These are phyloP conservation scores for Diaporthe sp. DNA, from an alignment of 2,329 filamentous ascomycete species.

Conservation along the genomic window DNA sequence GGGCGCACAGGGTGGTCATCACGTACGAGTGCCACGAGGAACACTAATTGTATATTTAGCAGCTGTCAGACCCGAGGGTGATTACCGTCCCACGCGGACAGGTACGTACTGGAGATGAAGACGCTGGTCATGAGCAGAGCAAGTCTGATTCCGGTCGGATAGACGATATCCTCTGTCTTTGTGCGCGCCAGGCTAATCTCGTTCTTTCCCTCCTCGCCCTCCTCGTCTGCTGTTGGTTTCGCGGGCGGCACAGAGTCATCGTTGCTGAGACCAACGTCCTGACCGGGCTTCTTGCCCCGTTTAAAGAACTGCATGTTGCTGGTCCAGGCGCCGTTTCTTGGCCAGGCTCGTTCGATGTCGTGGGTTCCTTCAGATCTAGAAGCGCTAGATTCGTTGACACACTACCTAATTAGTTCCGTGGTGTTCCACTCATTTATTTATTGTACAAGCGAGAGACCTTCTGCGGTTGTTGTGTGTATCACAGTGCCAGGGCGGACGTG, in stretches of 20 bases:
- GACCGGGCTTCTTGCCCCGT: slow-evolving; percentile 36
- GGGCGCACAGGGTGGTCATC: too few species aligned
- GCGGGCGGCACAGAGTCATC: slow-evolving; percentile 18
- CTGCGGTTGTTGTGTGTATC: not conserved
- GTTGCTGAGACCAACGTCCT: slow-evolving; percentile 11
- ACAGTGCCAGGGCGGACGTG: not conserved
- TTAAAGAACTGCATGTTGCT: slow-evolving; percentile 37
- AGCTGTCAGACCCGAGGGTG: not conserved
- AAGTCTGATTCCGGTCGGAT: slow-evolving; percentile 51
- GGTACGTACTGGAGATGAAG: slow-evolving; percentile 47
- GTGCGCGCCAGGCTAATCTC: slow-evolving; percentile 41
- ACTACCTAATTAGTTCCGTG: not conserved
- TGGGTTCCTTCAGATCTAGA: too few species aligned
- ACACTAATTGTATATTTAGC: slow-evolving; percentile 45
- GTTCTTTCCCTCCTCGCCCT: slow-evolving; percentile 31
- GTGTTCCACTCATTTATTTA: not conserved
- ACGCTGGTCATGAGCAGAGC: slow-evolving; percentile 51
- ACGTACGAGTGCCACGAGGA: slow-evolving; percentile 53
- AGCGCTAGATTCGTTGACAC: not conserved
- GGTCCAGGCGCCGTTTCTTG: not conserved
- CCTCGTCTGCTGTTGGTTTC: not conserved
- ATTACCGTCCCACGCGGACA: too few species aligned
- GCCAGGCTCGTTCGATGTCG: not conserved
- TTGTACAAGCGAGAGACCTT: not conserved
- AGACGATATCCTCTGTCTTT: slow-evolving; percentile 48